Base-by-base conservation (phyloP, 2,329 filamentous ascomycete genomes). In the Curvularia verruculosa region DNA sequence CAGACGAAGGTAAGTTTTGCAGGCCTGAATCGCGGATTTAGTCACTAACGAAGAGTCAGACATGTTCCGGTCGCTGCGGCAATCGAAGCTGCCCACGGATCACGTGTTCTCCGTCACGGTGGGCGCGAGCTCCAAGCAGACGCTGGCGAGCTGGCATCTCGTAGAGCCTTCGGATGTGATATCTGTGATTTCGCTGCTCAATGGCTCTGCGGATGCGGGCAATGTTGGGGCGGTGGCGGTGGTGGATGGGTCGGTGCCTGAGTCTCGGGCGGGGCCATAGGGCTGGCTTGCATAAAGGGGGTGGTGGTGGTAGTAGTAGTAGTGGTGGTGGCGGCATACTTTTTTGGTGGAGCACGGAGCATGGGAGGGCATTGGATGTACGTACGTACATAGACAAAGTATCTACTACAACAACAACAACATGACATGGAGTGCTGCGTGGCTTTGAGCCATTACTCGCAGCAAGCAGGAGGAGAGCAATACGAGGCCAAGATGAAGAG, bases 41-140 rank as follows among this genome's bases (percentile, higher is more conserved):
- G 63, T 64, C 59, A 68, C 52, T 23, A 58, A 21, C 26, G 9
- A 19, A n/a, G n/a, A n/a, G 10, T n/a, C 62, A 88, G 86, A 89
- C 72, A 89, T 89, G 87, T 98, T 98, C 85, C 90, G 91, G 54
- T 89, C 92, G 13, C 83, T 98, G 43, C 75, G 84, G 51, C 78
- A 81, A 60, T 83, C 83, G 70, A 72, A 84, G 75, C 72, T 87
- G 78, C 76, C 83, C 71, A 61, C 78, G 77, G 74, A 91, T 34
- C 86, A 92, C 70, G 86, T 96, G 61, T 98, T 96, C 78, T 91
- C 92, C 1, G 91, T 96, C 41, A 96, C 92, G 0, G 91, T 98
- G 2, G 95, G 95, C 2, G 89, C 92, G 5, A 95, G 90, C 77
- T 93, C 89, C 53, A 97, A 97, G 82, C 89, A 92, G 70, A 98